Conservation (phyloP, 2,329 filamentous ascomycete genomes). For the Paecilomyces sp. region DNA sequence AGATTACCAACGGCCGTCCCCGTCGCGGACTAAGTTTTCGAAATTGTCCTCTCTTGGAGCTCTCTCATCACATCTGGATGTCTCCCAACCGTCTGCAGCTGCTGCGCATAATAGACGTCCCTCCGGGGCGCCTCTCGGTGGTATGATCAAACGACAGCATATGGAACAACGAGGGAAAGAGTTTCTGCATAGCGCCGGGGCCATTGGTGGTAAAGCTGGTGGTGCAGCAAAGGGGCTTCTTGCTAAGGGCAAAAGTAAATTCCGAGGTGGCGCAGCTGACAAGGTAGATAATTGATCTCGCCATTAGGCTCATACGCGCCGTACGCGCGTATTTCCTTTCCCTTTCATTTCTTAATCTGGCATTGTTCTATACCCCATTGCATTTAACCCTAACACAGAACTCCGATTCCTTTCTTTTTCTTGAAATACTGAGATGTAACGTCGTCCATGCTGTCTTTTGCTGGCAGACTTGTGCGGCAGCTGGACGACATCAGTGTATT, state of each 20-base stretch:
- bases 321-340: constrained; percentile 3
- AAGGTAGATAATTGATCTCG: constrained; percentile 76
- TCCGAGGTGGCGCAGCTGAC: constrained; percentile 60
- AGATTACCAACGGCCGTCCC: constrained; percentile 20
- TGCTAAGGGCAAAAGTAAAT: constrained; percentile 82
- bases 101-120: constrained; percentile 26
- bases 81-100: constrained; percentile 18
- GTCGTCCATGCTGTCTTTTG: background rate
- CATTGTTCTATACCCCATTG: constrained; percentile 2
- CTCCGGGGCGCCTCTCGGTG: constrained; percentile 28
- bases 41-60: constrained; percentile 30
- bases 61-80: constrained; percentile 24
- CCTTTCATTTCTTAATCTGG: constrained; percentile 2
- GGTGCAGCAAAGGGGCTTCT: constrained; percentile 87
- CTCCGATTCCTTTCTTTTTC: background rate
- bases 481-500: background rate
- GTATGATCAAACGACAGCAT: constrained; percentile 49
- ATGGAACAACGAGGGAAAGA: constrained; percentile 83
- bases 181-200: constrained; percentile 72
- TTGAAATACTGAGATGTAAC: background rate
- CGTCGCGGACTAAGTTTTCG: constrained; percentile 32
- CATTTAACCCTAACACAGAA: background rate
- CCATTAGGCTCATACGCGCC: constrained; percentile 14
- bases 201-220: constrained; percentile 59
- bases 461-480: background rate